These are phyloP conservation scores for Macrolepiota albuminosa DNA, from an alignment of 768 basidiomycete genomes.

Conservation along the genomic window DNA sequence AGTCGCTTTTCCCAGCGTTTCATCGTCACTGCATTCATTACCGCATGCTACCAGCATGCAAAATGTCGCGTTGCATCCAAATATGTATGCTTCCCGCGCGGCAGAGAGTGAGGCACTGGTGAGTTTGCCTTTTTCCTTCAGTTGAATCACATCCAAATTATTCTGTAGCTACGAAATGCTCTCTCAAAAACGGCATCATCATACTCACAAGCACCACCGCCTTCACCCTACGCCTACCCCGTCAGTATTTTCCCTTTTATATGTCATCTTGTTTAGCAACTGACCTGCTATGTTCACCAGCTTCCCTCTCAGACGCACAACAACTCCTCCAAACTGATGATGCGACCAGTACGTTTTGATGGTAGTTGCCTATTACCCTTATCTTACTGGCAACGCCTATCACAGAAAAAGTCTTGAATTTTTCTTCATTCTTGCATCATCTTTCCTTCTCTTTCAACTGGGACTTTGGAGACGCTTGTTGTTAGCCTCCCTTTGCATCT, in stretches of 20 bases:
- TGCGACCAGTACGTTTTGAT: constrained; percentile 43
- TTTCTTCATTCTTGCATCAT: constrained; percentile 10
- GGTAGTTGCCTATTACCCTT: constrained; percentile 5
- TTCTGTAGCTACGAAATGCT: constrained; percentile 53
- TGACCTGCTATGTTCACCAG: constrained; percentile 19
- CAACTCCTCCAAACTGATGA: constrained; percentile 47
- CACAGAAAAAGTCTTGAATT: constrained; percentile 23
- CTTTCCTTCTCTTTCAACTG: constrained; percentile 8
- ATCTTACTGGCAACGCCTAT: background rate
- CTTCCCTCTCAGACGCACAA: constrained; percentile 31
- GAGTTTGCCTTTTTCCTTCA: constrained; percentile 7
- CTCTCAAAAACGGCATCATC: constrained; percentile 49
- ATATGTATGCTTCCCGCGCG: constrained; percentile 63
- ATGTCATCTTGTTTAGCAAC: constrained; percentile 5
- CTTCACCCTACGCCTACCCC: constrained; percentile 28
- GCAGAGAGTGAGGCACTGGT: constrained; percentile 79
- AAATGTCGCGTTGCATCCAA: constrained; percentile 60
- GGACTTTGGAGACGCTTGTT: constrained; percentile 20
- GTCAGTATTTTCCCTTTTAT: constrained; percentile 23
- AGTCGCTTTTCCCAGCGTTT: constrained; percentile 69
- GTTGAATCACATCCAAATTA: constrained; percentile 3
- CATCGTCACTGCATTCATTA: constrained; percentile 61
- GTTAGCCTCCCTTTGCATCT: constrained; percentile 12
- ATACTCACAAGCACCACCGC: constrained; percentile 28
- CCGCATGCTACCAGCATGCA: constrained; percentile 71